Base-by-base conservation (phyloP, 768 basidiomycete genomes). In the Pholiota conissans region DNA sequence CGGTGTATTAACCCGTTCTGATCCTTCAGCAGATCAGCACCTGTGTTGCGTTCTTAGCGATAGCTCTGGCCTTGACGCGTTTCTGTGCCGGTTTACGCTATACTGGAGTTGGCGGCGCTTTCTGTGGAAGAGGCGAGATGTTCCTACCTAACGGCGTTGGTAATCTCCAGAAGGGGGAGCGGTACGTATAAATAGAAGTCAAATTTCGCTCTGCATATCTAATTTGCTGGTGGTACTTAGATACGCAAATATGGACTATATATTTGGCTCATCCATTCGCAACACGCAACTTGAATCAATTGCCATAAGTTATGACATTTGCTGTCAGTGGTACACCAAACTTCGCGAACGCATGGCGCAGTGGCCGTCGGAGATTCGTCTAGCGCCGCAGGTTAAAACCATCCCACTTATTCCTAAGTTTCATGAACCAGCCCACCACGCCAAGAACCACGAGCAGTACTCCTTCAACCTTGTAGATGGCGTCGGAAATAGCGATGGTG, bases 131-230 rank as follows among this genome's bases (percentile, higher is more conserved):
- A 13, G 37, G 40, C 9, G 61, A 62, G 30, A 59, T 62, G 55
- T 29, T 59, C 8, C 10, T 59, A 13, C 55, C 56, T 0, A 26
- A 37, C 3, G 51, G 68, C 5, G 60, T 67, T 8, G 73, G 63
- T 0, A 71, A 73, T 56, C 54, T 74, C 0, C 67, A 71, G 28
- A 73, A 71, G 40, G 70, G 71, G 0, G 72, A 72, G 52, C 45
- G 68, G 74, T 73, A 49, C 2, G 67, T 61, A 24, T 11, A 28
- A 14, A 29, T 26, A 30, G 5, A 14, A 18, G 14, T 53, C n/a
- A 2, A 18, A n/a, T n/a, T 27, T 45, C 4, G 3, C 2, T 11
- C n/a, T n/a, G n/a, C n/a, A n/a, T n/a, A n/a, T n/a, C n/a, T n/a
- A n/a, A n/a, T n/a, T n/a, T n/a, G n/a, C n/a, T n/a, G n/a, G n/a